These are phyloP conservation scores for Fusarium burgessii DNA, from an alignment of 2,329 filamentous ascomycete species.

Conservation along the genomic window DNA sequence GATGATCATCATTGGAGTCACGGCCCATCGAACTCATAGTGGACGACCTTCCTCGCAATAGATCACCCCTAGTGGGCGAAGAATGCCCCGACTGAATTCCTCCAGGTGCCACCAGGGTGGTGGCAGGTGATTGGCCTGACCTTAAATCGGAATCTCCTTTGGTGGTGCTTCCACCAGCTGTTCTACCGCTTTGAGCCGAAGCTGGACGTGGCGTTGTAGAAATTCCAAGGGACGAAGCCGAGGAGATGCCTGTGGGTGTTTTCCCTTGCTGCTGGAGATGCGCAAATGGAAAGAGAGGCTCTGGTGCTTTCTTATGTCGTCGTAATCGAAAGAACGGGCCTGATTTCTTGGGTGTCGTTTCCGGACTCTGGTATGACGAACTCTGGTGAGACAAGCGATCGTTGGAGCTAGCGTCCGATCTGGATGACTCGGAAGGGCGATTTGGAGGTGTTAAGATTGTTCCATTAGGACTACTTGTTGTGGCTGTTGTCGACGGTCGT, in stretches of 20 bases:
- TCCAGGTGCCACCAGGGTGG: slow-evolving; percentile 59
- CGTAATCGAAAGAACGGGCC: slow-evolving; percentile 86
- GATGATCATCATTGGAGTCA: slow-evolving; percentile 76
- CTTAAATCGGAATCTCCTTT: slow-evolving; percentile 34
- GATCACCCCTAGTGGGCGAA: slow-evolving; percentile 70
- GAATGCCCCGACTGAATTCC: slow-evolving; percentile 71
- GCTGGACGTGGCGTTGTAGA: slow-evolving; percentile 51
- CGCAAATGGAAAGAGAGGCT: slow-evolving; percentile 84
- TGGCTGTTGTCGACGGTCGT: slow-evolving; percentile 48
- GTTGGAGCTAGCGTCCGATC: slow-evolving; percentile 85
- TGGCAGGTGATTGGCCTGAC: slow-evolving; percentile 57
- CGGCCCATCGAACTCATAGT: slow-evolving; percentile 87
- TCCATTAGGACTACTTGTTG: slow-evolving; percentile 45
- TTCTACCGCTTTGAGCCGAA: slow-evolving; percentile 51
- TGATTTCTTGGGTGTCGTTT: slow-evolving; percentile 70
- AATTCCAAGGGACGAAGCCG: slow-evolving; percentile 57
- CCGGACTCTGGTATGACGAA: slow-evolving; percentile 66
- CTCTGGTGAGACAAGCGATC: slow-evolving; percentile 71
- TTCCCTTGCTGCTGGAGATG: slow-evolving; percentile 81
- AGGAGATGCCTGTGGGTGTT: slow-evolving; percentile 52
- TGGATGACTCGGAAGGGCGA: slow-evolving; percentile 78
- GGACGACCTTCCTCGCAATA: slow-evolving; percentile 82
- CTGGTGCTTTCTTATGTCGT: slow-evolving; percentile 78
- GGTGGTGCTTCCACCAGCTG: slow-evolving; percentile 35
- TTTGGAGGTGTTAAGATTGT: slow-evolving; percentile 63